A percentile compares a stretch with the other conserved stretches of the same genome.
Evolutionary conservation across 1,284 basidiomycete species (phyloP).

Genomic region (Volvariella volvacea): DNA sequence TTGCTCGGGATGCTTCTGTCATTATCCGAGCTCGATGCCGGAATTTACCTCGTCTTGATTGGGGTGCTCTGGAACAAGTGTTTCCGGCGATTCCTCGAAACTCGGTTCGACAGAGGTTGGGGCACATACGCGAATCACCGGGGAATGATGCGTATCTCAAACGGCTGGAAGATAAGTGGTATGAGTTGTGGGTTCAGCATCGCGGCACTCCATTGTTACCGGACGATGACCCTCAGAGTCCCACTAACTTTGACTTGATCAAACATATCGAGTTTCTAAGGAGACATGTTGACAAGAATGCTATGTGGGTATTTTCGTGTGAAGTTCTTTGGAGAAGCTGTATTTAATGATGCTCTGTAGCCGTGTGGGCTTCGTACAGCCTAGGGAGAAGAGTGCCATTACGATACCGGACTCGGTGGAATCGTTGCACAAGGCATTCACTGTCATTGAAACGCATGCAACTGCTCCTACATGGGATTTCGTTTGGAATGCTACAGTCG

Average conservation of each 20-base stretch:
- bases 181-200: conserved; percentile 67
- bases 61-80: conserved; percentile 68
- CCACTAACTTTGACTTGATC: conserved; percentile 70
- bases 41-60: conserved; percentile 51
- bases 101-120: conserved; percentile 59
- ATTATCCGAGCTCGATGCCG: conserved; percentile 79
- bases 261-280: conserved; percentile 78
- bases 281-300: conserved; percentile 76
- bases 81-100: conserved; percentile 69
- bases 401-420: conserved; percentile 42
- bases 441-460: conserved; percentile 39
- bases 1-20: conserved; percentile 76
- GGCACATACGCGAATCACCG: conserved; percentile 52
- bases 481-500: conserved; percentile 61
- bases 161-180: conserved; percentile 79
- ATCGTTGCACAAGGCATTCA: conserved; percentile 38
- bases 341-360: conserved; percentile 20
- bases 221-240: conserved; percentile 64
- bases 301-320: conserved; percentile 52
- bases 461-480: conserved; percentile 58
- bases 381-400: conserved; percentile 26
- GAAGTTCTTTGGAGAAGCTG: conserved; percentile 1
- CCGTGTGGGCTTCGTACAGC: conserved; percentile 51
- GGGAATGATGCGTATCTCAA: conserved; percentile 72
- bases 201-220: conserved; percentile 61